Evolutionary conservation across 139 green algal genomes (phyloP).

Genomic region (Chlamydomonas incerta): DNA sequence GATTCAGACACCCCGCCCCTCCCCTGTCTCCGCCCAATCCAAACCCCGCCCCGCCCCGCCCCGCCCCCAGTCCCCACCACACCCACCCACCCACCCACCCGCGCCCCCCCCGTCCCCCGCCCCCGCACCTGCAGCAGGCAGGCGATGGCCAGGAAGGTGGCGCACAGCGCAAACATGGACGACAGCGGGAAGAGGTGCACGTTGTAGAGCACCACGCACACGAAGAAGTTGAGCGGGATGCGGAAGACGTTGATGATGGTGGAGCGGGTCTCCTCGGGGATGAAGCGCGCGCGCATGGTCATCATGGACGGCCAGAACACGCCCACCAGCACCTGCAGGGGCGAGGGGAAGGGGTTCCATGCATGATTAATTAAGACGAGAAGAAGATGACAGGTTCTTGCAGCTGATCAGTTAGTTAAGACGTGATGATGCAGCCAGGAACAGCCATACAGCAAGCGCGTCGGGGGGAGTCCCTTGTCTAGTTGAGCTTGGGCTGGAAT

Average conservation of each 20-base stretch:
- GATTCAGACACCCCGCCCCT: too few relatives aligned
- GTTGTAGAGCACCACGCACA: constrained; percentile 84
- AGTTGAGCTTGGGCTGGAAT: too few relatives aligned
- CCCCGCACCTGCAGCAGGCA: constrained; percentile 12
- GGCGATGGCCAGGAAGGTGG: constrained; percentile 49
- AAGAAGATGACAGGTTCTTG: too few relatives aligned
- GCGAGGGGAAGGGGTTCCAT: too few relatives aligned
- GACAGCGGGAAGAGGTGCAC: constrained; percentile 64
- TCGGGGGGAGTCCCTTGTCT: not conserved
- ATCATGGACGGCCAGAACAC: constrained; percentile 99
- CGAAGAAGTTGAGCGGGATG: constrained; percentile 97
- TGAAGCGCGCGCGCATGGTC: constrained; percentile 90
- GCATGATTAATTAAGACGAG: too few relatives aligned
- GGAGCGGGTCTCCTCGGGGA: constrained; percentile 94
- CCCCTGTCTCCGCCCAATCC: not conserved
- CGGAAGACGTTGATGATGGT: constrained; percentile 99
- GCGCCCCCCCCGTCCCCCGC: not conserved
- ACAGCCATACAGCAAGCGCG: too few relatives aligned
- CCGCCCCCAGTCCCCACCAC: too few relatives aligned
- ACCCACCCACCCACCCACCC: not conserved
- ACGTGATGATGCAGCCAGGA: too few relatives aligned
- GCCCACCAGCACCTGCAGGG: constrained; percentile 76
- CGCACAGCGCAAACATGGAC: constrained; percentile 60
- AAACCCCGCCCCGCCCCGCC: too few relatives aligned
- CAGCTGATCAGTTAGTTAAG: too few relatives aligned